Conservation (phyloP, 2,329 filamentous ascomycete species). For the Cladophialophora yegresii region DNA sequence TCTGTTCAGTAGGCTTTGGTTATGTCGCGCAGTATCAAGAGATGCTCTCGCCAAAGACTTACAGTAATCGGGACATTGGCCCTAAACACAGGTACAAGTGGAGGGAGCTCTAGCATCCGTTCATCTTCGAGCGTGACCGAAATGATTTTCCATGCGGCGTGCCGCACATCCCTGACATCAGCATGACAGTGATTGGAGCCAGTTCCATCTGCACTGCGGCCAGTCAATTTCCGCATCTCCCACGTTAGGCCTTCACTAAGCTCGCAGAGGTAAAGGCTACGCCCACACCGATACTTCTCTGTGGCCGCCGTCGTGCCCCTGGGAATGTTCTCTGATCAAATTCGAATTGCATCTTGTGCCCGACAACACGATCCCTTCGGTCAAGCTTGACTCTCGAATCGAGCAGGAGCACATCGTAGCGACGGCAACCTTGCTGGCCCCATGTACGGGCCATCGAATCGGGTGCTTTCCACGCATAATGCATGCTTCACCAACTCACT, state of each 20-base stretch:
- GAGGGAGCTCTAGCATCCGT: background rate
- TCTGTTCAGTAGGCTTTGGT: background rate
- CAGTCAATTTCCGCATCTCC: slow-evolving; percentile 23
- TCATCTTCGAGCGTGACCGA: background rate
- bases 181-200: background rate
- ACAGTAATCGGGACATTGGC: background rate
- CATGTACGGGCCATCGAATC: background rate
- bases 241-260: slow-evolving; percentile 12
- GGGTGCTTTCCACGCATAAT: slow-evolving; percentile 4
- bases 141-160: background rate
- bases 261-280: background rate
- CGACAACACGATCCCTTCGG: background rate
- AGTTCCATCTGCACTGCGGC: background rate
- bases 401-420: background rate
- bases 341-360: slow-evolving; percentile 3
- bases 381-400: background rate
- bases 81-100: background rate
- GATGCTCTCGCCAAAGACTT: background rate
- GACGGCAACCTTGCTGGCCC: background rate
- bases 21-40: background rate
- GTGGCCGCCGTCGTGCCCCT: slow-evolving; percentile 14
- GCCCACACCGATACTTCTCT: slow-evolving; percentile 5
- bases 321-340: slow-evolving; percentile 4
- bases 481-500: background rate
- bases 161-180: background rate